These are phyloP conservation scores for Willaertia magna DNA, from an alignment of 208 protist genomes.

Conservation along the genomic window DNA sequence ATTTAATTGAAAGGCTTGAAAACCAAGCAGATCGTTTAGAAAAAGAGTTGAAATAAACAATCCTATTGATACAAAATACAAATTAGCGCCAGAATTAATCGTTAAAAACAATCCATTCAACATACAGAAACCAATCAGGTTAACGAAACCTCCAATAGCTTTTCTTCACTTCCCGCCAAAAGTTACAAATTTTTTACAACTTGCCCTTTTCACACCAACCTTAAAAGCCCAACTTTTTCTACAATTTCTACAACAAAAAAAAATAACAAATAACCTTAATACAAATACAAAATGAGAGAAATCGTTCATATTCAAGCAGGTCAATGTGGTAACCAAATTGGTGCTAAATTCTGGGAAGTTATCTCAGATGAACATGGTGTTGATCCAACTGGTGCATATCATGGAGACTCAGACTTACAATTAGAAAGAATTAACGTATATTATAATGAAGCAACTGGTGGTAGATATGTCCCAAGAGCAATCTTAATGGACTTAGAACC, in stretches of 20 bases:
- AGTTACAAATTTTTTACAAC: not conserved
- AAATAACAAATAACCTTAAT: too few species aligned
- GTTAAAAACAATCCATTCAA: not conserved
- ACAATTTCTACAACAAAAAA: not conserved
- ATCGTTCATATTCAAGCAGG: conserved; percentile 86
- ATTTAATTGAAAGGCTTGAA: not conserved
- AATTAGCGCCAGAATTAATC: not conserved
- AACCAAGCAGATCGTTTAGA: not conserved
- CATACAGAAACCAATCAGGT: not conserved
- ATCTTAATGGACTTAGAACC: conserved; percentile 35
- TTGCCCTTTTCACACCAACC: not conserved
- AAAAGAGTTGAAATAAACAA: not conserved
- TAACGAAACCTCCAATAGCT: not conserved
- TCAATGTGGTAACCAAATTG: conserved; percentile 91
- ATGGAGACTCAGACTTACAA: conserved; percentile 66
- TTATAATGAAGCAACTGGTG: conserved; percentile 77
- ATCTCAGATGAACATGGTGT: conserved; percentile 41
- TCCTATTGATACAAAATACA: not conserved
- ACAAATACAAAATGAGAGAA: conserved; percentile 86
- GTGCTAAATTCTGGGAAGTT: conserved; percentile 37
- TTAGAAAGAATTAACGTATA: conserved; percentile 91
- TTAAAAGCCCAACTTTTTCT: not conserved
- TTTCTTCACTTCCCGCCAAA: not conserved
- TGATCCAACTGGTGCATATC: conserved; percentile 61
- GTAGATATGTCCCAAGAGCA: conserved; percentile 12